Evolutionary conservation across 768 basidiomycete genomes (phyloP), one percentile per base, ranked within the genome.

Genomic region (Tremella fuciformis): DNA sequence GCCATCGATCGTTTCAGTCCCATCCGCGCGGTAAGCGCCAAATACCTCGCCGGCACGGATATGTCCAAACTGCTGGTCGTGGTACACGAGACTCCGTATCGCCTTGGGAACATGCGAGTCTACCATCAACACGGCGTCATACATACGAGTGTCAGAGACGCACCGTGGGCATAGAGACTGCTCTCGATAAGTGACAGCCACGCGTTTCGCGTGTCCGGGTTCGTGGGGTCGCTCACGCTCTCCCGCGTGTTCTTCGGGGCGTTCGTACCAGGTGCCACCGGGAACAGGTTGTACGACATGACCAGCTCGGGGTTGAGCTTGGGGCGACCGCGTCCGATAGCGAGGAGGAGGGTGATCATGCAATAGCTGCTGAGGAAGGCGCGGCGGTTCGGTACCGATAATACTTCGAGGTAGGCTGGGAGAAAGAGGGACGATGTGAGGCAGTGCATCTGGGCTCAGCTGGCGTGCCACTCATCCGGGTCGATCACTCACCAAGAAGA

Each of bases 71-170:
- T 58, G 42, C 1, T 34, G 41, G 9, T 58, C 47, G 51, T 64
- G 63, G 38, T 67, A 54, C 1, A 67, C 24, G 1, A 72, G 55
- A 4, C 68, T 55, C 39, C 70, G 55, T 46, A 70, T 70, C 16
- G 70, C 50, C 57, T 72, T 72, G 18, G 65, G 65, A 0, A 65
- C 60, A 51, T 72, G 70, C 16, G 70, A 69, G 50, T 72, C 70
- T 72, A 40, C 41, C 37, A 52, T 37, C 50, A 58, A 40, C 24
- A 34, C 29, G n/a, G n/a, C n/a, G n/a, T n/a, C 29, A 11, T 34
- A 34, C 29, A 6, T 34, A 11, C 11, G 13, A 15, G 25, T 48
- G n/a, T 3, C 8, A 6, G 6, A 8, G 16, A 22, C 8, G 48
- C 18, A 70, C 70, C 70, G 9, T 59, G 42, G 29, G 66, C 58